Base-by-base conservation (phyloP, 441 rosid species). In the Dalechampia spathulata region DNA sequence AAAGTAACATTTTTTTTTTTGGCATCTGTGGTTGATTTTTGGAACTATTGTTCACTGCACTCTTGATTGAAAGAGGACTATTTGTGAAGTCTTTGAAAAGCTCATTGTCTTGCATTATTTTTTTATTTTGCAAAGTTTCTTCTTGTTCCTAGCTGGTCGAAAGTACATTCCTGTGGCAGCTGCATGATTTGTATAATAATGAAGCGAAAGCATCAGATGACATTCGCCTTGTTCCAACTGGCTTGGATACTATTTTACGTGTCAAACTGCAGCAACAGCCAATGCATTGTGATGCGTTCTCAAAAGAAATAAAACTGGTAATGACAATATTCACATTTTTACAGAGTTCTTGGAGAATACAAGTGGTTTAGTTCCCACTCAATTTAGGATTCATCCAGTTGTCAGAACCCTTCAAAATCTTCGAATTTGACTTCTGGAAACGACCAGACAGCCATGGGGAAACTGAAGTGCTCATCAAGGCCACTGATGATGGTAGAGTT, bases 351-450 rank as follows among this genome's bases (percentile, higher is more conserved):
- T 64, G 21, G 34, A 52, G 69, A 63, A 56, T 67, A 52, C 56
- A 56, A 22, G 27, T 50, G 34, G 52, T 76, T 64, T 66, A 53
- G 55, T 66, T 68, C 62, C 61, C 55, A 70, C 81, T 81, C 69
- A 72, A 58, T 63, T 72, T 62, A 76, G 64, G 72, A 65, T 76
- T 72, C 45, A 67, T 83, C 67, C 91, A 90, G 97, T 71, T 90
- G 66, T 94, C 99, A 70, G 85, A 90, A 67, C 97, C 97, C 56
- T 81, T 85, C 83, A 75, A 75, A 75, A 63, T 86, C 71, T 87
- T 90, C 78, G 96, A 86, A 76, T 83, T 90, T 76, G 96, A 87
- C 78, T 90, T 94, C 61, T 87, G 96, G 91, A 90, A 80, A 83
- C 77, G 90, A 63, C 95, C 96, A 57, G 85, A 77, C 45, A 85